Percentiles rank a stretch among this genome's conserved stretches.
Evolutionary conservation across 345 rosid genomes (phyloP).

Genomic region (Clarkia xantiana): DNA sequence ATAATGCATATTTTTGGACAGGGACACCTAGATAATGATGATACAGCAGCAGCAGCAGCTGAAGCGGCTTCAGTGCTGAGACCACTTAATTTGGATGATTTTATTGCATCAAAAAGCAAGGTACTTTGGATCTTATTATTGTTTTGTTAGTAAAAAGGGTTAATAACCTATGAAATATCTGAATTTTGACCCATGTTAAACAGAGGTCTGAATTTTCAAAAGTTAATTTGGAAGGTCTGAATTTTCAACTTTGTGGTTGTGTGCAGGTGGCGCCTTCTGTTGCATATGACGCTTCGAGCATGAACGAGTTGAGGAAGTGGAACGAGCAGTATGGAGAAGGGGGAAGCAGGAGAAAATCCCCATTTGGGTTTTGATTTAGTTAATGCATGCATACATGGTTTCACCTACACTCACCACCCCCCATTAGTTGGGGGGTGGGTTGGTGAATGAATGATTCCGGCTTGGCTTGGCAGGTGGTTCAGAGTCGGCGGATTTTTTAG

Average conservation of each 20-base stretch:
- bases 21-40: constrained; percentile 24
- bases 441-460: no score
- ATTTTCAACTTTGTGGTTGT: background rate
- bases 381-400: no score
- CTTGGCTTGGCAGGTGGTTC: no score
- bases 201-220: no score
- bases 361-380: constrained; percentile 75
- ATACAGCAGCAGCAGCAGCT: background rate
- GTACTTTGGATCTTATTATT: constrained; percentile 21
- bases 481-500: no score
- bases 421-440: no score
- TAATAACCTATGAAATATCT: no score
- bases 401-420: no score
- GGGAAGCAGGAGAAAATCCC: constrained; percentile 73
- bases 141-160: no score
- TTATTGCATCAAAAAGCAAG: constrained; percentile 71
- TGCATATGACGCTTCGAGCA: constrained; percentile 72
- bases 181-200: no score
- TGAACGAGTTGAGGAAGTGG: constrained; percentile 98
- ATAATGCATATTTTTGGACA: constrained; percentile 9
- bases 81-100: constrained; percentile 67
- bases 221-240: no score
- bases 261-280: constrained; percentile 86
- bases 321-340: constrained; percentile 97
- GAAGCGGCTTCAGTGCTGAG: constrained; percentile 27